phyloP scores from a whole-genome alignment of 2,329 filamentous ascomycete species.

The Metarhizium sp. region DNA sequence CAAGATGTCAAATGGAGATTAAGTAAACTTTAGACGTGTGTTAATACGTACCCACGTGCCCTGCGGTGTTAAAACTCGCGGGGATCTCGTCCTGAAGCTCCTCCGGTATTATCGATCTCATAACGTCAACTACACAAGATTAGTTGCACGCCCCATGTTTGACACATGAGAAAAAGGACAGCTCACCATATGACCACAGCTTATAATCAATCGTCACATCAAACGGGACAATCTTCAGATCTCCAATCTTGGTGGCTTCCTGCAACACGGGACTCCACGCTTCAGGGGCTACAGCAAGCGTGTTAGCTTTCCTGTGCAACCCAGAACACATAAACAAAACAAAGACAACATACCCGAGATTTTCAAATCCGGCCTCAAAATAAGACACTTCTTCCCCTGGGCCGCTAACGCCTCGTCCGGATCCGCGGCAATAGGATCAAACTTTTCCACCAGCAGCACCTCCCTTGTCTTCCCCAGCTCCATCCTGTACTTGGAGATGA shows the following conservation, averaged over 20 bases:
- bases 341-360: conserved; percentile 31
- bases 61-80: conserved; percentile 77
- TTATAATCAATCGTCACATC: conserved; percentile 70
- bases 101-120: conserved; percentile 70
- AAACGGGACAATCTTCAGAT: conserved; percentile 66
- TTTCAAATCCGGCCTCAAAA: conserved; percentile 49
- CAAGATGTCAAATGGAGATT: background rate
- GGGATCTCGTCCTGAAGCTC: conserved; percentile 74
- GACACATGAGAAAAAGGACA: background rate
- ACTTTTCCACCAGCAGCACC: conserved; percentile 52
- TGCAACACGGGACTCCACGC: conserved; percentile 68
- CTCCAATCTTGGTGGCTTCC: conserved; percentile 57
- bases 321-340: background rate
- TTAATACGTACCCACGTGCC: conserved; percentile 61
- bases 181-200: conserved; percentile 73
- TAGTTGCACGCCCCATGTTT: background rate
- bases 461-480: conserved; percentile 57
- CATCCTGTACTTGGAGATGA: conserved; percentile 64
- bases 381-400: conserved; percentile 51
- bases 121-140: conserved; percentile 60
- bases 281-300: conserved; percentile 32
- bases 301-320: background rate
- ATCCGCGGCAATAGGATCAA: conserved; percentile 54
- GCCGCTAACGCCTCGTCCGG: conserved; percentile 45
- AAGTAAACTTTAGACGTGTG: too few species aligned